Evolutionary conservation across 768 basidiomycete genomes (phyloP), one percentile per base, ranked within the genome.

Genomic region (Daedalea quercina): DNA sequence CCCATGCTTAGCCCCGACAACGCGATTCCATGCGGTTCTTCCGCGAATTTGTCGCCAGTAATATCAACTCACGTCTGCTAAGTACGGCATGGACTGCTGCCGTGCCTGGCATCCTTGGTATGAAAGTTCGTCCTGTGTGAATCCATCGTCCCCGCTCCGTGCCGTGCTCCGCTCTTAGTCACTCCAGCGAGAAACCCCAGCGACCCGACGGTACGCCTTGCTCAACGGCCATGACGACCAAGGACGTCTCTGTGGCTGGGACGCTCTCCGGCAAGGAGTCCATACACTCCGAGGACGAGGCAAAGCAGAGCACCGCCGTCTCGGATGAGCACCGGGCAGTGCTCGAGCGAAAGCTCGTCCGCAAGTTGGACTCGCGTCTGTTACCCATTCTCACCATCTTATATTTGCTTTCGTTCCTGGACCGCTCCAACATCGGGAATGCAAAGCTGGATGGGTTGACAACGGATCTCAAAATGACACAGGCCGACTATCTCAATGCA

Each of bases 361-460:
- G 82, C 45, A 84, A 76, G 65, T 76, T 87, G 46, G 85, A 87
- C 63, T 43, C 79, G 54, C 75, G 73, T 58, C 71, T 91, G 48
- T 73, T 90, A 28, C 90, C 89, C 34, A 89, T 84, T 82, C 68
- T 91, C 25, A 74, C 82, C 9, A 58, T 88, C 9, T 69, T 91
- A 28, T 89, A 89, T 63, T 71, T 89, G 23, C 71, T 90, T 58
- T 86, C 79, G 63, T 90, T 85, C 63, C 71, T 90, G 67, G 64
- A 85, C 54, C 63, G 72, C 60, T 70, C 72, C 37, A 76, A 79
- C 50, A 82, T 89, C 60, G 87, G 85, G 42, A 87, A 88, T 63
- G 84, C 85, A 4, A 80, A 80, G 70, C 86, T 83, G 25, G 19
- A 33, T 15, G 52, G 52, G 13, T 35, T 54, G 19, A 47, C 52